These are phyloP conservation scores for Diaporthe vexans DNA, from an alignment of 2,329 filamentous ascomycete genomes.

Conservation along the genomic window DNA sequence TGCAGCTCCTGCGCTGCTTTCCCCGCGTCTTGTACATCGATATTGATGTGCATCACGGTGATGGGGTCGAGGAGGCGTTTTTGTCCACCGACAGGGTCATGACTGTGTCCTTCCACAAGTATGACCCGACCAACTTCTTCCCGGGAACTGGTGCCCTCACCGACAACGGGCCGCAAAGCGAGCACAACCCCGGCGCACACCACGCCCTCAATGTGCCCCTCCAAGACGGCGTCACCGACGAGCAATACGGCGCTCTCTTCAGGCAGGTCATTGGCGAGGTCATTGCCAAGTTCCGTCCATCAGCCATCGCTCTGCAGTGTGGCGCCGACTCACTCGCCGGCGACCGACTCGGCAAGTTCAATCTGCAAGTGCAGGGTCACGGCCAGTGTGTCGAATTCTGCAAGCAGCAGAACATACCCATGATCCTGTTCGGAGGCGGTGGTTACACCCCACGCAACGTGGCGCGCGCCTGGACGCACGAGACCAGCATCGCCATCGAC, in stretches of 20 bases:
- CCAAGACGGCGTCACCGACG: constrained; percentile 91
- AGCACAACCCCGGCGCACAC: constrained; percentile 88
- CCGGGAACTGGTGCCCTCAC: constrained; percentile 91
- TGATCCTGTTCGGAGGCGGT: constrained; percentile 93
- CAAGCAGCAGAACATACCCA: constrained; percentile 83
- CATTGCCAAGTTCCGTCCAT: constrained; percentile 86
- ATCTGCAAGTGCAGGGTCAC: constrained; percentile 95
- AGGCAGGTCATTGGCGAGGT: constrained; percentile 83
- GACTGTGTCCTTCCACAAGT: constrained; percentile 77
- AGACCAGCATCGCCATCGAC: constrained; percentile 90
- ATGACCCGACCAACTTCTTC: constrained; percentile 87
- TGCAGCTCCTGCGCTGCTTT: constrained; percentile 86
- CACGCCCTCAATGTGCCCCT: constrained; percentile 93
- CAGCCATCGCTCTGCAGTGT: constrained; percentile 93
- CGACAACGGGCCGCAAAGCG: constrained; percentile 85
- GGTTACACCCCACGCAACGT: constrained; percentile 98
- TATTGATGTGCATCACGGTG: constrained; percentile 92
- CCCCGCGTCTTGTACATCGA: constrained; percentile 94
- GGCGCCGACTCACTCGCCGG: constrained; percentile 95
- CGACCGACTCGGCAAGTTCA: constrained; percentile 94
- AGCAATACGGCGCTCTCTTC: constrained; percentile 90
- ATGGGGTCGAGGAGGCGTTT: constrained; percentile 92
- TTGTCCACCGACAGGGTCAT: constrained; percentile 91
- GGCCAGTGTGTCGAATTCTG: constrained; percentile 91
- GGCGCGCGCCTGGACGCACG: constrained; percentile 95